Conservation (phyloP, 2,329 filamentous ascomycete species). For the Fusarium siculi region DNA sequence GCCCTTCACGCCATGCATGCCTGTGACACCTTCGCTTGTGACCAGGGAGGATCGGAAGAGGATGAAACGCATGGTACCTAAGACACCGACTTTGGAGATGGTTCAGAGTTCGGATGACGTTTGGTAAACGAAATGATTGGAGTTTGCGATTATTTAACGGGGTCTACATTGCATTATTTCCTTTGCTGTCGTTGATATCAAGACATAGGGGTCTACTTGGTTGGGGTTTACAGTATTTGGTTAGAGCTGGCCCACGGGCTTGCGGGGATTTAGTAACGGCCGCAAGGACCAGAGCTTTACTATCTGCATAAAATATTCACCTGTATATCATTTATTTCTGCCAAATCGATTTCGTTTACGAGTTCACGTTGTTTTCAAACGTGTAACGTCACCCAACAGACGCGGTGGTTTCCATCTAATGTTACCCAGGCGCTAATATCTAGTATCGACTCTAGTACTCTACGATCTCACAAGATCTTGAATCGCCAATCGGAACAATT, state of each 20-base stretch:
- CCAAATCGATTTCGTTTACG: background rate
- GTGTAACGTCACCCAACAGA: background rate
- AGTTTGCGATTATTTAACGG: conserved; percentile 5
- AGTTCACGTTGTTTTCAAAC: background rate
- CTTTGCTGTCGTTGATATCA: conserved; percentile 41
- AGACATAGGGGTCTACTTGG: conserved; percentile 25
- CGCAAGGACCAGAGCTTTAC: conserved; percentile 17
- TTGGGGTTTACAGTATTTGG: conserved; percentile 5
- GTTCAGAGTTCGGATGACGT: conserved; percentile 71
- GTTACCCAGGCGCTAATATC: conserved; percentile 11
- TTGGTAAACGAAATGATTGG: conserved; percentile 61
- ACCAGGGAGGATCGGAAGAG: conserved; percentile 76
- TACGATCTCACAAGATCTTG: conserved; percentile 1
- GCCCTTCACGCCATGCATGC: conserved; percentile 79
- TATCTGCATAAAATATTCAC: conserved; percentile 22
- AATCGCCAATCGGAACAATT: conserved; percentile 28
- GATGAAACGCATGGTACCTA: conserved; percentile 71
- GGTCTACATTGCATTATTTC: conserved; percentile 28
- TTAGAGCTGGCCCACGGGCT: conserved; percentile 17
- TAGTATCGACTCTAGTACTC: background rate
- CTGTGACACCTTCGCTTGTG: conserved; percentile 79
- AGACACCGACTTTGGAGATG: conserved; percentile 71
- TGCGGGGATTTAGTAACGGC: conserved; percentile 16
- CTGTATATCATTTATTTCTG: conserved; percentile 17
- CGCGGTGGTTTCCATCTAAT: background rate